Conservation (phyloP, 768 basidiomycete species). For the Coprinopsis strossmayeri region DNA sequence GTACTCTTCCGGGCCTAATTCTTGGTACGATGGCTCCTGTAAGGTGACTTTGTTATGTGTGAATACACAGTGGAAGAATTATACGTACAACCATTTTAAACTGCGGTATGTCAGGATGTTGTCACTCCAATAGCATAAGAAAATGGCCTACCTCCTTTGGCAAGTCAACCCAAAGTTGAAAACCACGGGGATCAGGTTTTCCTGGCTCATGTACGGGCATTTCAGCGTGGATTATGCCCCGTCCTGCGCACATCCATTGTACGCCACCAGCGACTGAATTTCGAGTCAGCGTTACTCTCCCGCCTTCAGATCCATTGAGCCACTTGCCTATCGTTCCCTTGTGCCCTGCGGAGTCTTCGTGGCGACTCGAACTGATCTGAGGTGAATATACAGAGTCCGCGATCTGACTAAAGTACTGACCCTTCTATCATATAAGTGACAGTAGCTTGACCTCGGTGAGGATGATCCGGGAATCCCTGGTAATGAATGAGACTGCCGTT, state of each 20-base stretch:
- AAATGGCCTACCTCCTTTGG: conserved; percentile 49
- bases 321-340: conserved; percentile 54
- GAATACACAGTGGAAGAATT: not conserved
- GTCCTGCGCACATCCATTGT: conserved; percentile 90
- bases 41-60: not conserved
- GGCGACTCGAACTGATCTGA: conserved; percentile 67
- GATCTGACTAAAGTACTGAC: too few relatives aligned
- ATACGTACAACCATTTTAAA: conserved; percentile 66
- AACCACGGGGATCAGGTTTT: conserved; percentile 66
- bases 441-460: conserved; percentile 85
- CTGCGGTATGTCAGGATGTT: conserved; percentile 25
- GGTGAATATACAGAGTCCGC: too few relatives aligned
- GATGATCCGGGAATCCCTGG: conserved; percentile 88
- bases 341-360: conserved; percentile 91
- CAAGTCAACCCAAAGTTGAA: conserved; percentile 86
- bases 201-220: conserved; percentile 79
- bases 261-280: conserved; percentile 65
- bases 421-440: conserved; percentile 89
- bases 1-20: conserved; percentile 59
- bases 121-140: not conserved
- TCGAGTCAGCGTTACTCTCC: not conserved
- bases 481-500: not conserved
- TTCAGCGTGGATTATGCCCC: conserved; percentile 78
- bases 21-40: conserved; percentile 78
- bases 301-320: not conserved